These are phyloP conservation scores for Triticum monococcum DNA, from an alignment of 176 grass and related monocot genomes.

Conservation along the genomic window DNA sequence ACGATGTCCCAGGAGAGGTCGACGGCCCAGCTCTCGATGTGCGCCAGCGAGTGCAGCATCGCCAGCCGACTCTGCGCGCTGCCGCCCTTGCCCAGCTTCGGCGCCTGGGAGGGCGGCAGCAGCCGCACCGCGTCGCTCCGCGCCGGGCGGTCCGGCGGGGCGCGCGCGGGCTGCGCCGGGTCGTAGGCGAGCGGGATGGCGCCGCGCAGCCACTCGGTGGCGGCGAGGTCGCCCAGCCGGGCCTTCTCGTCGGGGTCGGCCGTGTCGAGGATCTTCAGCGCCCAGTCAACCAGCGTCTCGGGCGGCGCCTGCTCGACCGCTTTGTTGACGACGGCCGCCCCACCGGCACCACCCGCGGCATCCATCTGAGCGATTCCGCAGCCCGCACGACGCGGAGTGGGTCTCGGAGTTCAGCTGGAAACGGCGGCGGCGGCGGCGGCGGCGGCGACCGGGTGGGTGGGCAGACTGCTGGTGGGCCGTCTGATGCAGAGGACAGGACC, in stretches of 20 bases:
- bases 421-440: conserved; percentile 10
- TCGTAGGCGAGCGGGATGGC: conserved; percentile 55
- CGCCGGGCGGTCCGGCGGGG: conserved; percentile 59
- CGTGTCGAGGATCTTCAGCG: conserved; percentile 63
- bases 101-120: conserved; percentile 58
- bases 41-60: conserved; percentile 83
- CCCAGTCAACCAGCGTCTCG: conserved; percentile 76
- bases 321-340: not conserved
- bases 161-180: not conserved
- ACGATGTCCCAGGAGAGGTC: conserved; percentile 93
- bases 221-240: conserved; percentile 53
- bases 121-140: conserved; percentile 68
- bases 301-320: not conserved
- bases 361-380: conserved; percentile 25
- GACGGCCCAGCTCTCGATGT: conserved; percentile 98
- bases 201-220: conserved; percentile 56
- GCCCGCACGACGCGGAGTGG: not conserved
- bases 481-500: too few species aligned
- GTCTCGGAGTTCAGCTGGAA: not conserved
- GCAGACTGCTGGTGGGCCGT: not conserved
- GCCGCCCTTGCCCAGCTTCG: conserved; percentile 81
- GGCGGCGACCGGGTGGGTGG: not conserved
- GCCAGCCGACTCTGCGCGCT: conserved; percentile 77
- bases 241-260: conserved; percentile 80
- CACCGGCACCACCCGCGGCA: not conserved